phyloP scores from a whole-genome alignment of 2,329 filamentous ascomycete genomes.

The Drechmeria coniospora region DNA sequence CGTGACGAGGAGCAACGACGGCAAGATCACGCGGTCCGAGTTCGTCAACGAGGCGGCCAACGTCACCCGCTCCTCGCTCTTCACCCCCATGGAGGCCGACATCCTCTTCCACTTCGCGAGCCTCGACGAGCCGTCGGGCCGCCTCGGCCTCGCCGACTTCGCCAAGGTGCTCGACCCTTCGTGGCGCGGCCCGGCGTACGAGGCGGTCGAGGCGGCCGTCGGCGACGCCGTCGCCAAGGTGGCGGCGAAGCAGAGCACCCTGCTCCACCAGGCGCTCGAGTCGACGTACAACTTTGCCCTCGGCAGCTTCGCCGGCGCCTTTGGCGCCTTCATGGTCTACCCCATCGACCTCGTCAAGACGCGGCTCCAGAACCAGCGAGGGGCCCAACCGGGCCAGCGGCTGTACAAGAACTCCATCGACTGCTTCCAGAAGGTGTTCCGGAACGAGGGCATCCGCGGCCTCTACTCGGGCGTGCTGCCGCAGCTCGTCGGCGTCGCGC shows the following conservation, averaged over 20 bases:
- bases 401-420: conserved; percentile 97
- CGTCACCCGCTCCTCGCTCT: conserved; percentile 84
- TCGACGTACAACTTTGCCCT: conserved; percentile 83
- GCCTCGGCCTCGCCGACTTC: conserved; percentile 71
- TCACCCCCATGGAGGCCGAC: conserved; percentile 97
- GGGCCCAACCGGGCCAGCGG: conserved; percentile 63
- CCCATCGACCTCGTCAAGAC: conserved; percentile 98
- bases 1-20: conserved; percentile 66
- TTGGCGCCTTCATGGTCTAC: conserved; percentile 98
- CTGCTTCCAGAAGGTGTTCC: conserved; percentile 83
- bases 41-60: conserved; percentile 89
- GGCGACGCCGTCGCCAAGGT: conserved; percentile 21
- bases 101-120: conserved; percentile 98
- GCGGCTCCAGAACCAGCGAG: conserved; percentile 92
- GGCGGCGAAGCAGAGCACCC: conserved; percentile 10
- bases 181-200: conserved; percentile 55
- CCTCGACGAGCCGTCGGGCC: conserved; percentile 74
- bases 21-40: conserved; percentile 85
- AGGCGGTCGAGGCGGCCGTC: conserved; percentile 27
- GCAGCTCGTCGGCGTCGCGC: conserved; percentile 93
- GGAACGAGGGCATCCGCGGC: conserved; percentile 79
- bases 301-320: conserved; percentile 82
- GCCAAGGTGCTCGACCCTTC: conserved; percentile 88
- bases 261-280: conserved; percentile 45
- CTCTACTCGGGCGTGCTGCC: conserved; percentile 91